These are phyloP conservation scores for Saccharomycopsis sp. DNA, from an alignment of 805 yeast species.

Conservation along the genomic window DNA sequence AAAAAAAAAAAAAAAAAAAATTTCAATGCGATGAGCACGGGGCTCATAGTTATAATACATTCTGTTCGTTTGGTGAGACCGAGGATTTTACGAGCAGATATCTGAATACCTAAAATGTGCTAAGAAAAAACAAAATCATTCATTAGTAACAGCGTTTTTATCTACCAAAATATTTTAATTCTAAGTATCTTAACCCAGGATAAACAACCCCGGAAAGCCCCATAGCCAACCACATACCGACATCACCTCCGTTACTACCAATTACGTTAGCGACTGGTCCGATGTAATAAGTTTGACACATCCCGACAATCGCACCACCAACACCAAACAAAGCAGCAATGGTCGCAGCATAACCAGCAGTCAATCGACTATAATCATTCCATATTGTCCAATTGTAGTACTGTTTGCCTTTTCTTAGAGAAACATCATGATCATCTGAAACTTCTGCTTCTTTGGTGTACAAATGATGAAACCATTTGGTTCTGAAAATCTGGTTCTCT, in stretches of 20 bases:
- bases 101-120: no score
- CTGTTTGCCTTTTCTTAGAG: constrained; percentile 28
- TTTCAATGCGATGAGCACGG: background rate
- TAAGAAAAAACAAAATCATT: no score
- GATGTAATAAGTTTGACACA: constrained; percentile 79
- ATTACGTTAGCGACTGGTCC: constrained; percentile 65
- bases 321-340: constrained; percentile 61
- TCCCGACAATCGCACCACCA: constrained; percentile 78
- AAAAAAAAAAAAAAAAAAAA: background rate
- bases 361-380: constrained; percentile 54
- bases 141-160: constrained; percentile 19
- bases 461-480: constrained; percentile 28
- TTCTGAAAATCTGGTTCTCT: constrained; percentile 68
- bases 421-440: constrained; percentile 7
- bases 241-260: constrained; percentile 69
- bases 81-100: no score
- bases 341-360: constrained; percentile 68
- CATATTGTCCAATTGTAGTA: constrained; percentile 70
- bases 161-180: constrained; percentile 49
- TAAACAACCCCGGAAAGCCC: constrained; percentile 61
- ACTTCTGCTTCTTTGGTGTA: constrained; percentile 17
- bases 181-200: constrained; percentile 60
- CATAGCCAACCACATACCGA: constrained; percentile 76
- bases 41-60: no score
- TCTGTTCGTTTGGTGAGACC: no score